phyloP scores from a whole-genome alignment of 2,329 filamentous ascomycete species.

The Cephalotrichum gorgonifer region DNA sequence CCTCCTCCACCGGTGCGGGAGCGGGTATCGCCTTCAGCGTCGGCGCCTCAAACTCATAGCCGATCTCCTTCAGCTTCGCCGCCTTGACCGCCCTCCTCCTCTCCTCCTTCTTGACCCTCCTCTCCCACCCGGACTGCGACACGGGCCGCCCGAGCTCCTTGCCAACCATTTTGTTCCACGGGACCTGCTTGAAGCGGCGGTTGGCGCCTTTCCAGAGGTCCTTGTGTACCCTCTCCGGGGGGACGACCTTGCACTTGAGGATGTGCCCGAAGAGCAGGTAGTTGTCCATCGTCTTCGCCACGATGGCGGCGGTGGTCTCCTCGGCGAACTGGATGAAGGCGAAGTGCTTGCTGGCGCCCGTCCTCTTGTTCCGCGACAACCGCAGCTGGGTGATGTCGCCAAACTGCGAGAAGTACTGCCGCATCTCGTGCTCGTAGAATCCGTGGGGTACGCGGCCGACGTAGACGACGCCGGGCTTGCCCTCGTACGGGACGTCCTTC shows the following conservation, averaged over 20 bases:
- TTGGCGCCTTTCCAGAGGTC: constrained; percentile 86
- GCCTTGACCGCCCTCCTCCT: constrained; percentile 57
- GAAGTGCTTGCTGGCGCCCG: constrained; percentile 84
- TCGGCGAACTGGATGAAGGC: constrained; percentile 88
- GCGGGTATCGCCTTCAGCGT: constrained; percentile 49
- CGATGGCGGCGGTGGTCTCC: constrained; percentile 71
- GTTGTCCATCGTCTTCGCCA: constrained; percentile 93
- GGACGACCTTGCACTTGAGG: constrained; percentile 73
- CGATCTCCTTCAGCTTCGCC: constrained; percentile 66
- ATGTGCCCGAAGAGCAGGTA: constrained; percentile 94
- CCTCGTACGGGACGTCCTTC: constrained; percentile 28
- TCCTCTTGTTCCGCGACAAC: constrained; percentile 84
- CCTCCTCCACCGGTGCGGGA: constrained; percentile 22
- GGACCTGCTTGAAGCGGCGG: constrained; percentile 77
- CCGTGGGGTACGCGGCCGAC: constrained; percentile 82
- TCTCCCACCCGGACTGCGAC: constrained; percentile 67
- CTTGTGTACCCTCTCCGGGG: constrained; percentile 66
- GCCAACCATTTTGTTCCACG: constrained; percentile 79
- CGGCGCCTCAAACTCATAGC: constrained; percentile 74
- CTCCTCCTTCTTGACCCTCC: constrained; percentile 64
- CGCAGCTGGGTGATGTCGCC: constrained; percentile 69
- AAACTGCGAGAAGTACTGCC: constrained; percentile 87
- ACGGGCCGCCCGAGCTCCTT: constrained; percentile 62
- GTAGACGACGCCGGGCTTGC: constrained; percentile 71
- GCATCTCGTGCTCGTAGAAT: constrained; percentile 97